Evolutionary conservation across 495 filamentous ascomycete species (phyloP), one percentile per base, ranked within the genome.

Genomic region (Podospora australis): DNA sequence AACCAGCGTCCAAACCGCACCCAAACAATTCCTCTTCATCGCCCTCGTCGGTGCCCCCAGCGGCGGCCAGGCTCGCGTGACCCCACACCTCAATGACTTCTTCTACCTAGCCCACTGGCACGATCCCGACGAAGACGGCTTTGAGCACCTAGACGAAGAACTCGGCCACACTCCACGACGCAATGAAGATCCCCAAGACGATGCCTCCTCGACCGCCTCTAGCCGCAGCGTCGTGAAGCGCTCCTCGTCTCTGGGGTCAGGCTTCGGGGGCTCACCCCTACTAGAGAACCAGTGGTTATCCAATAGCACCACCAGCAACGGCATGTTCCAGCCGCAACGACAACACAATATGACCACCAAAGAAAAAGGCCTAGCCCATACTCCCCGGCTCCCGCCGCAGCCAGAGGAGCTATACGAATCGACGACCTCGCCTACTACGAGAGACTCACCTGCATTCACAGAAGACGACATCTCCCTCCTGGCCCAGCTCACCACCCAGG

Each of bases 51-150:
- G 70, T 28, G 69, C 69, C 43, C 55, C 59, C 28, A 69, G 57
- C 57, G 70, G 63, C 11, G 63, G 67, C 14, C 63, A 65, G 40
- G 72, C 70, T 2, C 67, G 63, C 24, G 67, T 79, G 14, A 74
- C 70, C 14, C 58, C 69, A 35, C 75, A 78, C 49, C 60, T 95
- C 71, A 88, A 86, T 59, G 90, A 96, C 46, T 79, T 86, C 54
- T 80, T 97, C 50, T 87, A 90, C 58, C 80, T 98, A 14, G 90
- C 88, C 1, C 89, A 96, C 65, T 87, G 81, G 66, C 90, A 98
- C 59, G 74, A 83, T 26, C 70, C 77, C 3, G 77, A 81, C 6
- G 81, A 89, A 13, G 81, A 90, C 61, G 87, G 82, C 0, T 84
- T 86, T 46, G 71, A 77, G 1, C 81, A 91, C 50, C 62, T 87